Percentiles rank a stretch among this genome's conserved stretches.
phyloP scores from a whole-genome alignment of 176 grass and related monocot genomes.

The Zea mays region DNA sequence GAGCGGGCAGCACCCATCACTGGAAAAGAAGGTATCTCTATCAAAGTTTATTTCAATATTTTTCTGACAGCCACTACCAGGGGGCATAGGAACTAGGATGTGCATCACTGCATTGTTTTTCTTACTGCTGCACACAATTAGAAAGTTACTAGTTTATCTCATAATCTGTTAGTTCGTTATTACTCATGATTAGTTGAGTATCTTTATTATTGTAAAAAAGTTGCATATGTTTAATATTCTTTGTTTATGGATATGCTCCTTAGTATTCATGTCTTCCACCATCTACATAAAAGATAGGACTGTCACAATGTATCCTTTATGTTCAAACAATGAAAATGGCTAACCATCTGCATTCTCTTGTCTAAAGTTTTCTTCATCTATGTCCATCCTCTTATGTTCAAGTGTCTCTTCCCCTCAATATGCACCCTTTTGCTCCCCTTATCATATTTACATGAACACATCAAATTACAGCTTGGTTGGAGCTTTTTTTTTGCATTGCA shows the following conservation, averaged over 20 bases:
- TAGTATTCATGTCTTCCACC: background rate
- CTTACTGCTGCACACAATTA: background rate
- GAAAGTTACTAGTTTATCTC: background rate
- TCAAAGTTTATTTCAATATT: constrained; percentile 1
- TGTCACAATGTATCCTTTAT: background rate
- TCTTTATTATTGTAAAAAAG: background rate
- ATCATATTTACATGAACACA: background rate
- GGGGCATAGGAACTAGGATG: background rate
- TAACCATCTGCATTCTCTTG: background rate
- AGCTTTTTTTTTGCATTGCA: background rate
- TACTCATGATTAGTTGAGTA: background rate
- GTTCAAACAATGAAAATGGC: background rate
- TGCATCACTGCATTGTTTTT: background rate
- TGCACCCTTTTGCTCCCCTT: background rate
- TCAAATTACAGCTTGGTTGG: constrained; percentile 21
- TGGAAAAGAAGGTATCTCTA: constrained; percentile 74
- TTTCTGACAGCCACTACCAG: background rate
- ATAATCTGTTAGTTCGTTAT: background rate
- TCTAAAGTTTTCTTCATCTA: background rate
- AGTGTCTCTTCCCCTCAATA: background rate
- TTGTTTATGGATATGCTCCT: background rate
- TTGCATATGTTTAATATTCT: background rate
- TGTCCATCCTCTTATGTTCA: background rate
- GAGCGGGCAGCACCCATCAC: constrained; percentile 56
- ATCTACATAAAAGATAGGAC: background rate